Evolutionary conservation across 1,139 yeast genomes (phyloP), one percentile per base, ranked within the genome.

Genomic region (Blastobotrys illinoisensis): DNA sequence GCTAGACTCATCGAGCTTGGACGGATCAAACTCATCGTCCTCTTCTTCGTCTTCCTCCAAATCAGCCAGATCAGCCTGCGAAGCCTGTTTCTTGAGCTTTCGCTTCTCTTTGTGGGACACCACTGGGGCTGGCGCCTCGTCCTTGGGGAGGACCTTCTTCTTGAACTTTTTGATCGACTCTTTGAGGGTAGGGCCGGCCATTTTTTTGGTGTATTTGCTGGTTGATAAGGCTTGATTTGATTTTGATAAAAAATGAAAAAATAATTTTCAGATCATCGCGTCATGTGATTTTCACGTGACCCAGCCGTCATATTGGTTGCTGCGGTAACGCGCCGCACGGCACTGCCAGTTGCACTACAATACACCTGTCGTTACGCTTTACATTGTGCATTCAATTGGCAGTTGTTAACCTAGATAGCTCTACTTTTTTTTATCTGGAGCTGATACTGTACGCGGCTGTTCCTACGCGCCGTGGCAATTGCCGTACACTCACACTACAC

Each of bases 61-160:
- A 5, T 57, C 64, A 16, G 55, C 63, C 23, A 49, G 60, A 26
- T 56, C 58, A 32, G 56, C 56, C 49, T 56, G 47, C 23, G 52
- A 56, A 13, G 56, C 54, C 51, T 59, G 58, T 51, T 59, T 57
- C 44, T 54, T 58, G 36, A 59, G 28, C 54, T 64, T 57, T 56
- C 67, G 54, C 47, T 58, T 61, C 45, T 57, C 66, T 61, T 61
- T 60, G 66, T 56, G 64, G 56, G 58, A 70, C 63, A 55, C 58
- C 40, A 44, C 26, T 40, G 49, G 50, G 40, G 53, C 40, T 3
- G 40, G 16, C 66, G 53, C 46, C 56, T 61, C 45, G 56, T 65
- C 61, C 61, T 60, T 66, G 54, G 64, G 56, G 56, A 70, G 63
- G 55, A 58, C 45, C 46, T 36, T 44, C 49, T 51, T 48, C 54